Evolutionary conservation across 352 stramenopile genomes (phyloP).

Genomic region (Pythium phragmiticola): DNA sequence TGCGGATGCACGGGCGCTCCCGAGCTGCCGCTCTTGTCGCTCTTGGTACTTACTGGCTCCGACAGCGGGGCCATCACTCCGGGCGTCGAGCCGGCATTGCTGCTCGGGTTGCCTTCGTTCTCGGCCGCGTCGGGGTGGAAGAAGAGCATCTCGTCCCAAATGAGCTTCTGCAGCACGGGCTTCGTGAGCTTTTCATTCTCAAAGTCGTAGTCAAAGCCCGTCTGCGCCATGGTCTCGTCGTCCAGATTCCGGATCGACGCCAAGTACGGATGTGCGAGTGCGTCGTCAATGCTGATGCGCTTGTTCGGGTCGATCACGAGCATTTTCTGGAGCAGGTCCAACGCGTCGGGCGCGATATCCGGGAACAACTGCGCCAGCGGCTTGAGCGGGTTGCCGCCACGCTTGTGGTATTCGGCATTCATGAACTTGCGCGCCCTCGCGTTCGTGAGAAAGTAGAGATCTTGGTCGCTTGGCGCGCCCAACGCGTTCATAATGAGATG

Average conservation of each 20-base stretch:
- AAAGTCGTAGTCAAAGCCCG: conserved; percentile 86
- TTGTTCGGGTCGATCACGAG: conserved; percentile 92
- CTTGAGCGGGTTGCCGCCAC: conserved; percentile 60
- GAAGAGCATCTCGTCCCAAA: conserved; percentile 81
- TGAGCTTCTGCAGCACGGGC: conserved; percentile 74
- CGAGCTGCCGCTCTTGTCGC: conserved; percentile 12
- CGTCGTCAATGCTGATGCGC: conserved; percentile 89
- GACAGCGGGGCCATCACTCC: conserved; percentile 5
- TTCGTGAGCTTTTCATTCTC: conserved; percentile 88
- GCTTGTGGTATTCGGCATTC: conserved; percentile 79
- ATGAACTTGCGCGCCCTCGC: conserved; percentile 81
- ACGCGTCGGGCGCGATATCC: conserved; percentile 52
- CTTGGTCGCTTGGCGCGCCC: conserved; percentile 91
- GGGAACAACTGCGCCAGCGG: conserved; percentile 73
- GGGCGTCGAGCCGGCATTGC: conserved; percentile 16
- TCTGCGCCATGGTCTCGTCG: conserved; percentile 79
- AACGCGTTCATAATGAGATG: conserved; percentile 97
- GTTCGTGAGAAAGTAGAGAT: conserved; percentile 98
- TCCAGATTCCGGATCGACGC: conserved; percentile 85
- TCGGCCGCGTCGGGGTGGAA: conserved; percentile 71
- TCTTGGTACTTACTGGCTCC: conserved; percentile 18
- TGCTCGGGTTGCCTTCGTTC: conserved; percentile 26
- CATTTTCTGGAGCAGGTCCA: conserved; percentile 92
- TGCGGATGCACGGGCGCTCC: conserved; percentile 24
- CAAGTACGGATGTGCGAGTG: conserved; percentile 89